phyloP scores from a whole-genome alignment of 73 alveolate species.

The Symbiodinium pilosum region DNA sequence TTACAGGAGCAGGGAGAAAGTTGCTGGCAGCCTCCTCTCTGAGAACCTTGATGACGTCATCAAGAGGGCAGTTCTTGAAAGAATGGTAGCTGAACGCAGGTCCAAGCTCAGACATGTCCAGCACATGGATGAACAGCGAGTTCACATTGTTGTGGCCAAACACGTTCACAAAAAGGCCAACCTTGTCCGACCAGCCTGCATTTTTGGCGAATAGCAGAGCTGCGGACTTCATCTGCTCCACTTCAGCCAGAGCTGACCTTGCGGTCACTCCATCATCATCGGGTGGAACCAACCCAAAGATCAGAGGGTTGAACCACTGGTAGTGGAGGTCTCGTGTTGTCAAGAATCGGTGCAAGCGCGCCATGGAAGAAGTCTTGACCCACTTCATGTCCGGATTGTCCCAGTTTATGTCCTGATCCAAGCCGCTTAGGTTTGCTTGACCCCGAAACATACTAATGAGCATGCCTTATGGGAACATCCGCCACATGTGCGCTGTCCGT shows the following conservation, averaged over 20 bases:
- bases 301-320: constrained; percentile 86
- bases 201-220: constrained; percentile 77
- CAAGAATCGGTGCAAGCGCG: constrained; percentile 53
- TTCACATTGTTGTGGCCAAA: constrained; percentile 95
- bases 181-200: constrained; percentile 81
- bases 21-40: constrained; percentile 75
- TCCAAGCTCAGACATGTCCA: constrained; percentile 93
- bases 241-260: constrained; percentile 65
- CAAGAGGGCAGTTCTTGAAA: constrained; percentile 80
- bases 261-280: constrained; percentile 71
- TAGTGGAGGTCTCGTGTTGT: constrained; percentile 58
- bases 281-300: constrained; percentile 49
- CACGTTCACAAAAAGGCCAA: constrained; percentile 83
- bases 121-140: constrained; percentile 75
- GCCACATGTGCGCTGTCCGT: no score
- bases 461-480: no score
- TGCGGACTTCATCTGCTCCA: constrained; percentile 85
- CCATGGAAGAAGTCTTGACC: constrained; percentile 77
- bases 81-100: constrained; percentile 84
- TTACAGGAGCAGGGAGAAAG: constrained; percentile 84
- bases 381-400: constrained; percentile 84
- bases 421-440: no score
- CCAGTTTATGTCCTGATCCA: constrained; percentile 74
- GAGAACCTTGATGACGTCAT: constrained; percentile 75
- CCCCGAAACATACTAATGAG: no score